A percentile compares a stretch with the other conserved stretches of the same genome.
These are phyloP conservation scores for Leccinum barrowsii DNA, from an alignment of 768 basidiomycete genomes.

Conservation along the genomic window DNA sequence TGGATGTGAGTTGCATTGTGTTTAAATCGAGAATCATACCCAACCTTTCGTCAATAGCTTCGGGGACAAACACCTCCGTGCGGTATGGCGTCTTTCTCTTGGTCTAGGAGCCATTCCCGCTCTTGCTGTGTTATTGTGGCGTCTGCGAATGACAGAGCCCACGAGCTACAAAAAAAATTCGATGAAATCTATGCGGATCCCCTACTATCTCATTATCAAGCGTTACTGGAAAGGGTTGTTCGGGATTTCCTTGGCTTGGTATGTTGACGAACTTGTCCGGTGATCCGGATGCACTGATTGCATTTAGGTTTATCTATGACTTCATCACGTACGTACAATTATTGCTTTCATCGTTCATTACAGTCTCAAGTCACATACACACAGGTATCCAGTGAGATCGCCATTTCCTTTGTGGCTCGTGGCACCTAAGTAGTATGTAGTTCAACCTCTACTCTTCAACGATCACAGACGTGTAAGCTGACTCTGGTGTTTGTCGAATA, in stretches of 20 bases:
- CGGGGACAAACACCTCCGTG: slow-evolving; percentile 73
- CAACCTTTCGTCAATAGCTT: slow-evolving; percentile 43
- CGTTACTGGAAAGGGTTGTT: slow-evolving; percentile 76
- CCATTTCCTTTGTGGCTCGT: background rate
- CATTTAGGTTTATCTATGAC: slow-evolving; percentile 68
- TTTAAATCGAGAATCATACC: background rate
- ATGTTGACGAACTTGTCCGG: slow-evolving; percentile 3
- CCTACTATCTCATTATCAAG: slow-evolving; percentile 71
- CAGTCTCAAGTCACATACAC: background rate
- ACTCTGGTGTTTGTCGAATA: background rate
- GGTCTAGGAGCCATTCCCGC: slow-evolving; percentile 85
- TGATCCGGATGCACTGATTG: background rate
- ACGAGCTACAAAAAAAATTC: slow-evolving; percentile 68
- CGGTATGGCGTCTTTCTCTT: slow-evolving; percentile 84
- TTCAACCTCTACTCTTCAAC: slow-evolving; percentile 82
- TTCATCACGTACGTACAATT: slow-evolving; percentile 61
- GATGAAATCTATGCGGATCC: slow-evolving; percentile 72
- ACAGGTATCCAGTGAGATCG: slow-evolving; percentile 59
- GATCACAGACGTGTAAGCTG: slow-evolving; percentile 58
- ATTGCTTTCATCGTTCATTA: background rate
- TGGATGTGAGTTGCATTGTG: slow-evolving; percentile 65
- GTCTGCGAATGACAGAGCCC: slow-evolving; percentile 80
- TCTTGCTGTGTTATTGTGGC: slow-evolving; percentile 79
- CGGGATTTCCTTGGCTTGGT: slow-evolving; percentile 79
- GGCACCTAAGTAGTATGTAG: slow-evolving; percentile 30